These are phyloP conservation scores for Fusarium pseudocircinatum DNA, from an alignment of 2,329 filamentous ascomycete species.

Conservation along the genomic window DNA sequence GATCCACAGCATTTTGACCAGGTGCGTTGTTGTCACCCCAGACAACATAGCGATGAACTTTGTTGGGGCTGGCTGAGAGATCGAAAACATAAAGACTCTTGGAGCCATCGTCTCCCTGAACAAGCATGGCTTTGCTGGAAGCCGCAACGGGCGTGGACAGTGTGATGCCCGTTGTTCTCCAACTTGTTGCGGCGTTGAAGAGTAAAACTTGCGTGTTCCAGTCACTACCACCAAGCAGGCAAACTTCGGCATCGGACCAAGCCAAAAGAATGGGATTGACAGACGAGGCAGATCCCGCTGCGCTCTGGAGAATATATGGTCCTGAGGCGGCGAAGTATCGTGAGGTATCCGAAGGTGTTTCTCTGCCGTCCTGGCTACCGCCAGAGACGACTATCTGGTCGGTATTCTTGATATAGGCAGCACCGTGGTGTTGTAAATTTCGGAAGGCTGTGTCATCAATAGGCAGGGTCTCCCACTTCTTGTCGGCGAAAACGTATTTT, in stretches of 20 bases:
- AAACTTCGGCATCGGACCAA: conserved; percentile 76
- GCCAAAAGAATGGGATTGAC: conserved; percentile 76
- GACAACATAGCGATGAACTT: conserved; percentile 75
- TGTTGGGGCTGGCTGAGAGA: conserved; percentile 77
- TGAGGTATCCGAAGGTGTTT: conserved; percentile 73
- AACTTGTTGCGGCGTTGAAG: conserved; percentile 71
- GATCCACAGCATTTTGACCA: conserved; percentile 57
- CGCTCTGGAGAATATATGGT: conserved; percentile 71
- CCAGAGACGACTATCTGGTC: conserved; percentile 83
- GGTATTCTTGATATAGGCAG: conserved; percentile 75
- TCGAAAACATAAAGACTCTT: conserved; percentile 84
- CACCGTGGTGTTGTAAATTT: conserved; percentile 79
- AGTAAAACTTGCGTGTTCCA: conserved; percentile 74
- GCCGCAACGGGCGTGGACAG: conserved; percentile 67
- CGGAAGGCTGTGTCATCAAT: conserved; percentile 48
- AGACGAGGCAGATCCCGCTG: conserved; percentile 66
- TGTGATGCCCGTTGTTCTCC: conserved; percentile 69
- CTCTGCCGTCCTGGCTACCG: conserved; percentile 71
- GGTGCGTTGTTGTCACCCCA: conserved; percentile 67
- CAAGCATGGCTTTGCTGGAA: conserved; percentile 68
- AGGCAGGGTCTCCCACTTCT: conserved; percentile 60
- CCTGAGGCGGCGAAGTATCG: conserved; percentile 75
- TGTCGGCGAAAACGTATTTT: conserved; percentile 65
- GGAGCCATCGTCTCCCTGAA: conserved; percentile 79
- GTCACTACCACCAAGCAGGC: conserved; percentile 76